These are phyloP conservation scores for Xylariales sp. DNA, from an alignment of 2,329 filamentous ascomycete genomes.

Conservation along the genomic window DNA sequence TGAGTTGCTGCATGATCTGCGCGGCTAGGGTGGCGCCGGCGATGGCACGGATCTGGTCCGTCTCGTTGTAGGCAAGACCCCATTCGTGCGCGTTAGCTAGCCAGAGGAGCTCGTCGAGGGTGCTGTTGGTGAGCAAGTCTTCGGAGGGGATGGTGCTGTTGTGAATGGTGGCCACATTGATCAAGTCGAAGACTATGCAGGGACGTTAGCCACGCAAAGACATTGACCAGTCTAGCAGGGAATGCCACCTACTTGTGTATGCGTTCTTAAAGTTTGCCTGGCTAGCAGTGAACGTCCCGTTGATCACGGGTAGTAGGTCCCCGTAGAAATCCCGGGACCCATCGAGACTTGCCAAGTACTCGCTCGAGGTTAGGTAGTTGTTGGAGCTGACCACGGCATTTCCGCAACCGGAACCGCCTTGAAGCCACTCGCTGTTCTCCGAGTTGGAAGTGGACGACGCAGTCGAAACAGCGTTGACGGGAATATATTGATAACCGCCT, in stretches of 20 bases:
- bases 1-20: constrained; percentile 49
- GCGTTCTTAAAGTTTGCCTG: constrained; percentile 53
- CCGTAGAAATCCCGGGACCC: constrained; percentile 58
- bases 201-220: background rate
- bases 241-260: constrained; percentile 48
- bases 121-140: constrained; percentile 54
- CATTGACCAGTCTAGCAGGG: background rate
- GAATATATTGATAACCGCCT: constrained; percentile 79
- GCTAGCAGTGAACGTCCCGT: constrained; percentile 42
- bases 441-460: constrained; percentile 50
- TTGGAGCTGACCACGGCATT: constrained; percentile 52
- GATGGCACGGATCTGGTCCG: constrained; percentile 59
- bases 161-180: constrained; percentile 58
- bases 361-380: constrained; percentile 44
- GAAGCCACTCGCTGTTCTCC: constrained; percentile 54
- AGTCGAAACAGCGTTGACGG: constrained; percentile 57
- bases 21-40: constrained; percentile 53
- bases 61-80: constrained; percentile 75
- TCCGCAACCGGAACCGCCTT: constrained; percentile 52
- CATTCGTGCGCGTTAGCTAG: constrained; percentile 79
- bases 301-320: constrained; percentile 48
- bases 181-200: constrained; percentile 51
- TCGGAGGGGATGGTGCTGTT: constrained; percentile 54
- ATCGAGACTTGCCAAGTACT: constrained; percentile 39
- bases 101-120: constrained; percentile 60